phyloP scores from a whole-genome alignment of 148 eudicot species.

The Euryodendron excelsum region DNA sequence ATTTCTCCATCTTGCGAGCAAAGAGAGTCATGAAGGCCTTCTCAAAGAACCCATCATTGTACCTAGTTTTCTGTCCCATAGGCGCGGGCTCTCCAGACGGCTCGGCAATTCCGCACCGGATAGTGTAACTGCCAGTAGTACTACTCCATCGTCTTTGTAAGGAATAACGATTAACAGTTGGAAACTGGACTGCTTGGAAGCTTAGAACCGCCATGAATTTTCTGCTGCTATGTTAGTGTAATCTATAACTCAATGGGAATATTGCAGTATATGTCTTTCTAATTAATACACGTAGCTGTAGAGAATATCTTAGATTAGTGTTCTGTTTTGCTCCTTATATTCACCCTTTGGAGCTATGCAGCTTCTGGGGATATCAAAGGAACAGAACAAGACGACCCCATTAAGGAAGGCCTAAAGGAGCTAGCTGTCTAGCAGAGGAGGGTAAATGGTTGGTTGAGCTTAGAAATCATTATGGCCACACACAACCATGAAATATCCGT shows the following conservation, averaged over 20 bases:
- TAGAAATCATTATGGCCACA: not conserved
- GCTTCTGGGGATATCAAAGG: not conserved
- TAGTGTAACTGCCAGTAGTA: not conserved
- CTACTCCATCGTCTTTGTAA: not conserved
- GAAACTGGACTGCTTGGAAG: too few relatives aligned
- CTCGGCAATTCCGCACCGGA: constrained; percentile 71
- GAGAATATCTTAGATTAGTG: not conserved
- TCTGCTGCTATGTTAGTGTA: not conserved
- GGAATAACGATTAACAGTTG: constrained; percentile 11
- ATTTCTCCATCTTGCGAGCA: constrained; percentile 83
- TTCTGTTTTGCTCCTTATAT: not conserved
- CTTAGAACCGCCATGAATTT: constrained; percentile 55
- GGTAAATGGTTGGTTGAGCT: not conserved
- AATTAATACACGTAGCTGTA: not conserved
- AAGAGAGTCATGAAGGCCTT: constrained; percentile 72
- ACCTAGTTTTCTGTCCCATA: constrained; percentile 75
- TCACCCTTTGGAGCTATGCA: not conserved
- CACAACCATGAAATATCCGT: not conserved
- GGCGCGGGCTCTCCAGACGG: constrained; percentile 77
- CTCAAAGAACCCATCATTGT: constrained; percentile 81
- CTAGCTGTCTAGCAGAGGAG: too few relatives aligned
- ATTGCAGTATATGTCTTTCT: not conserved
- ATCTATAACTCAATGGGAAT: not conserved
- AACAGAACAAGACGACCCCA: not conserved
- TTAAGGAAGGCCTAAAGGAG: not conserved